A percentile compares a stretch with the other conserved stretches of the same genome.
Conservation (phyloP, 306 rosid species). For the Prunus kanzakura region DNA sequence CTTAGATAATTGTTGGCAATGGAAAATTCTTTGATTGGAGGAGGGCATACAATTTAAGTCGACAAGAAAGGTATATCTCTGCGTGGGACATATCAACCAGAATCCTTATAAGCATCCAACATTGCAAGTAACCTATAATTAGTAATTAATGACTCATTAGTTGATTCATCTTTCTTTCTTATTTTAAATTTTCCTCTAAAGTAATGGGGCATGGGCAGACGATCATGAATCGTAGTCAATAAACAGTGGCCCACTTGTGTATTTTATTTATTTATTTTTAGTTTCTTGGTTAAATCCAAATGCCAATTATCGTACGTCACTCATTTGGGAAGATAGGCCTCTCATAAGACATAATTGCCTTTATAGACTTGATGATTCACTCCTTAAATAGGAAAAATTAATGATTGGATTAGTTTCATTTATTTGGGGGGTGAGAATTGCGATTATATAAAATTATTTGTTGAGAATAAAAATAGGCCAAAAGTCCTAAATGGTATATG, state of each 20-base stretch:
- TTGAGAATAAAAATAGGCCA: too few relatives aligned
- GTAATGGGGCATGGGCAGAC: too few relatives aligned
- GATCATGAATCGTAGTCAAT: not conserved
- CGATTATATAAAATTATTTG: too few relatives aligned
- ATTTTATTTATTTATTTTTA: not conserved
- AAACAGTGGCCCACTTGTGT: not conserved
- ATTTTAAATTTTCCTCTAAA: not conserved
- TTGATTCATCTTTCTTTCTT: not conserved
- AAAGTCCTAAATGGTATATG: too few relatives aligned
- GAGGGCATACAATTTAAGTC: not conserved
- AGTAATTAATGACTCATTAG: not conserved
- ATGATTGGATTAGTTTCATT: not conserved
- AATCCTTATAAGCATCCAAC: slow-evolving; percentile 23
- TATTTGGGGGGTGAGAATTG: not conserved
- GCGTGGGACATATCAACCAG: slow-evolving; percentile 6
- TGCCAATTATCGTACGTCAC: not conserved
- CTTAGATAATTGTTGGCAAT: not conserved
- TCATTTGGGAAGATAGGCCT: not conserved
- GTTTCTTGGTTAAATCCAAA: not conserved
- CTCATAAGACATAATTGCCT: not conserved
- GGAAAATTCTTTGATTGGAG: slow-evolving; percentile 8
- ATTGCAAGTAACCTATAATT: slow-evolving; percentile 17
- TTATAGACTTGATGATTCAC: not conserved
- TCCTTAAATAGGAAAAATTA: not conserved
- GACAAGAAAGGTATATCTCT: slow-evolving; percentile 28